A percentile compares a stretch with the other conserved stretches of the same genome.
Conservation (phyloP, 2,329 filamentous ascomycete species). For the Neopestalotiopsis rosae region DNA sequence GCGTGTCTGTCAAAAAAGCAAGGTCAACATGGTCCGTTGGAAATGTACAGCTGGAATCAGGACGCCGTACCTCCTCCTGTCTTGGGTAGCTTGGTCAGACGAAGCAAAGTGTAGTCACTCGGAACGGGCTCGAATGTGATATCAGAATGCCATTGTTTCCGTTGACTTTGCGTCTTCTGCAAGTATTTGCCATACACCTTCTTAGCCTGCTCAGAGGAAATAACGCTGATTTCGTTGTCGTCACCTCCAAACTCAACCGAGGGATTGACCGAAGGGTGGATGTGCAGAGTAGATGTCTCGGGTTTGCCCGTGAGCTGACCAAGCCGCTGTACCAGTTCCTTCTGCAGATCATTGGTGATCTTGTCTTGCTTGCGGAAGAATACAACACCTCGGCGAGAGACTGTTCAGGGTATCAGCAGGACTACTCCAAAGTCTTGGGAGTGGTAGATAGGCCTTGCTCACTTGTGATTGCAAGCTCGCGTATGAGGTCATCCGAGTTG, state of each 20-base stretch:
- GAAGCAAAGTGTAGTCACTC: conserved; percentile 65
- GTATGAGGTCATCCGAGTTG: conserved; percentile 67
- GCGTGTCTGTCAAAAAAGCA: conserved; percentile 49
- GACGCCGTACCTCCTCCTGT: conserved; percentile 54
- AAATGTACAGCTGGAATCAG: neutral
- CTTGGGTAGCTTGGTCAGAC: conserved; percentile 57
- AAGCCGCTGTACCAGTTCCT: conserved; percentile 65
- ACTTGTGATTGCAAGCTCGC: conserved; percentile 73
- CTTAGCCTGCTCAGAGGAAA: conserved; percentile 61
- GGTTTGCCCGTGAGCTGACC: conserved; percentile 65
- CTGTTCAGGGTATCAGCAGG: conserved; percentile 40
- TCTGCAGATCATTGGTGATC: conserved; percentile 67
- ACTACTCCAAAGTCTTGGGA: conserved; percentile 5
- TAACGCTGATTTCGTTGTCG: conserved; percentile 68
- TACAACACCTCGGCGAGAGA: conserved; percentile 72
- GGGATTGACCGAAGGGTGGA: conserved; percentile 64
- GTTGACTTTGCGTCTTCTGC: conserved; percentile 48
- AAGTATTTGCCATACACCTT: conserved; percentile 52
- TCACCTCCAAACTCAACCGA: conserved; percentile 56
- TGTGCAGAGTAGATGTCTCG: conserved; percentile 59
- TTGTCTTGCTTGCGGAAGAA: conserved; percentile 71
- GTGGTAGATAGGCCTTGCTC: conserved; percentile 25
- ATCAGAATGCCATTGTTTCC: conserved; percentile 64
- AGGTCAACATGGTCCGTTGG: neutral
- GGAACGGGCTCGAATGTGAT: conserved; percentile 70